phyloP scores from a whole-genome alignment of 768 basidiomycete genomes.

The Agrocybe pediades region DNA sequence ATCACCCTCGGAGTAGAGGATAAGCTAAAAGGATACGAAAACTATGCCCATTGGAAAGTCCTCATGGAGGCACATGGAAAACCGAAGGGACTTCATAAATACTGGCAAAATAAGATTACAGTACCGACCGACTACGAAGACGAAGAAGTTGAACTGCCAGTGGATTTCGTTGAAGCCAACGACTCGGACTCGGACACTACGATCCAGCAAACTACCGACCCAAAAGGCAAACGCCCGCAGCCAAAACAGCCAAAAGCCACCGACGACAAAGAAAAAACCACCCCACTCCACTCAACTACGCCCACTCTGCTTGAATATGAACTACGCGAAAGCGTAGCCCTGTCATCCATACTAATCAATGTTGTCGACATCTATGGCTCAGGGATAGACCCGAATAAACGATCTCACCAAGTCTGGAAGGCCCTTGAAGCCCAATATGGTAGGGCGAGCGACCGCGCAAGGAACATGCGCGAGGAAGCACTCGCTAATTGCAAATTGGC shows the following conservation, averaged over 20 bases:
- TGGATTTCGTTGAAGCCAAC: background rate
- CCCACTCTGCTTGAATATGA: slow-evolving; percentile 10
- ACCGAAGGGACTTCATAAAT: slow-evolving; percentile 7
- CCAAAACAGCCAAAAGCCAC: background rate
- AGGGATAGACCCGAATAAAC: slow-evolving; percentile 2
- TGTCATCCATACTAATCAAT: slow-evolving; percentile 12
- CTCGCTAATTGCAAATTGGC: slow-evolving; percentile 4
- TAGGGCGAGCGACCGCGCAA: background rate
- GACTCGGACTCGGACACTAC: background rate
- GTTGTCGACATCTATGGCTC: slow-evolving; percentile 7
- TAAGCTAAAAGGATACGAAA: slow-evolving; percentile 3
- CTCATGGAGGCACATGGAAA: slow-evolving; percentile 4
- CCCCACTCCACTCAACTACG: slow-evolving; percentile 9
- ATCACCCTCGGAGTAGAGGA: background rate
- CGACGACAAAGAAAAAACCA: slow-evolving; percentile 1
- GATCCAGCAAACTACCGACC: background rate
- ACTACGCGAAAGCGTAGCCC: slow-evolving; percentile 10
- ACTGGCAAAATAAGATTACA: background rate
- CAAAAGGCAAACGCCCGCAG: background rate
- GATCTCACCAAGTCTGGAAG: slow-evolving; percentile 2
- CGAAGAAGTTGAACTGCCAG: background rate
- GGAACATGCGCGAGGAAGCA: slow-evolving; percentile 11
- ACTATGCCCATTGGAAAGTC: background rate
- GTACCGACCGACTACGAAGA: background rate
- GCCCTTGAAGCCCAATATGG: slow-evolving; percentile 9